A percentile compares a stretch with the other conserved stretches of the same genome.
Evolutionary conservation across 2,329 filamentous ascomycete species (phyloP).

Genomic region (Helicocarpus griseus): DNA sequence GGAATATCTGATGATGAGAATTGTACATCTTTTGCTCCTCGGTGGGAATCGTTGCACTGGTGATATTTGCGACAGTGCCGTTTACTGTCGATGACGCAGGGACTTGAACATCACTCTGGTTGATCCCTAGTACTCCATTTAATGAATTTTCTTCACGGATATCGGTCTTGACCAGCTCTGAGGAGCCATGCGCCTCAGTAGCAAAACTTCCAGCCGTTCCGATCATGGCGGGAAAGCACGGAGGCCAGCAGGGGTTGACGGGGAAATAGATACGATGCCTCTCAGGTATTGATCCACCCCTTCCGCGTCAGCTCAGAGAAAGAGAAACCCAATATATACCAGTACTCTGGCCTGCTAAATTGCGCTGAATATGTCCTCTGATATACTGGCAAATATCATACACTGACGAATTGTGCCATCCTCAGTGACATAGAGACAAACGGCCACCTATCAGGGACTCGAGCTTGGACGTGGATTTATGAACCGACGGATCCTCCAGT

Average conservation of each 20-base stretch:
- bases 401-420: neutral
- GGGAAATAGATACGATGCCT: neutral
- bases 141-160: neutral
- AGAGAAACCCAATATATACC: neutral
- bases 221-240: neutral
- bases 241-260: neutral
- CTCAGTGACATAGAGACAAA: neutral
- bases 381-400: neutral
- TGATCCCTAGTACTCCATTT: neutral
- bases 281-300: neutral
- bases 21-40: neutral
- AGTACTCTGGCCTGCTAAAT: neutral
- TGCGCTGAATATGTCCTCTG: neutral
- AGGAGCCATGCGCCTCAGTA: neutral
- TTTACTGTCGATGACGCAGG: neutral
- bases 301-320: neutral
- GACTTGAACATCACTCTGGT: neutral
- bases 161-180: neutral
- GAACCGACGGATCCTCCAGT: conserved; percentile 1
- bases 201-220: neutral
- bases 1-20: neutral
- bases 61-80: neutral
- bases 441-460: neutral
- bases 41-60: neutral
- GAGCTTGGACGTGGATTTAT: conserved; percentile 1